phyloP scores from a whole-genome alignment of 2,329 filamentous ascomycete genomes.

The Emergomyces orientalis region DNA sequence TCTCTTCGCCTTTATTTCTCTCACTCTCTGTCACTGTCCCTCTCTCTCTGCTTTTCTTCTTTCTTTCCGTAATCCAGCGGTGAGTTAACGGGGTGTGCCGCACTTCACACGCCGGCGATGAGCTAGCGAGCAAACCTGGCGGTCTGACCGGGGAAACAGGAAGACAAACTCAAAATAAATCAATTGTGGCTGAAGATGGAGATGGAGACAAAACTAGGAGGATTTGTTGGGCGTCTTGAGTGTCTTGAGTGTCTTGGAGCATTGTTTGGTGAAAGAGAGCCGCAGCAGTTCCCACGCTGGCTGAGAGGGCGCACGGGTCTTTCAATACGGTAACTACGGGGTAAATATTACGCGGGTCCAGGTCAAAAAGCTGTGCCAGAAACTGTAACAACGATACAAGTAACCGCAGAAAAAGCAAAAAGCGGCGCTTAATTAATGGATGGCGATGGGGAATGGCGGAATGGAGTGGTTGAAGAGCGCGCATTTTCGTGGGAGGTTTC shows the following conservation, averaged over 20 bases:
- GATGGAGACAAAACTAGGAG: background rate
- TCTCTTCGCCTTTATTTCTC: background rate
- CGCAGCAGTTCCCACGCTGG: background rate
- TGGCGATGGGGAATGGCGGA: background rate
- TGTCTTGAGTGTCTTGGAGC: background rate
- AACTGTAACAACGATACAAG: background rate
- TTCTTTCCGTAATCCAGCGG: background rate
- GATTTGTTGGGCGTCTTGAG: background rate
- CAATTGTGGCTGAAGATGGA: background rate
- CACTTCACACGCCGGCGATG: background rate
- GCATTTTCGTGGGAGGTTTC: background rate
- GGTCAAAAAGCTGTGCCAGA: background rate
- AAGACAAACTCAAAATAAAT: background rate
- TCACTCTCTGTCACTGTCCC: background rate
- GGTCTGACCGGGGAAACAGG: background rate
- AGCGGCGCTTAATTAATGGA: conserved; percentile 2
- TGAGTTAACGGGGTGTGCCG: background rate
- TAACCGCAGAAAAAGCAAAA: conserved; percentile 9
- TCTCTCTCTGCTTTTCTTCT: background rate
- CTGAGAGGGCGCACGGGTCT: conserved; percentile 1
- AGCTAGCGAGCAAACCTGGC: background rate
- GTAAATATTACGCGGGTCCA: background rate
- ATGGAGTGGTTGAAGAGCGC: background rate
- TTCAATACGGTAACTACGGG: conserved; percentile 1
- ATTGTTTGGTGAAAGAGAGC: background rate